Evolutionary conservation across 495 filamentous ascomycete genomes (phyloP), one percentile per base, ranked within the genome.

Genomic region (Tuber brumale): DNA sequence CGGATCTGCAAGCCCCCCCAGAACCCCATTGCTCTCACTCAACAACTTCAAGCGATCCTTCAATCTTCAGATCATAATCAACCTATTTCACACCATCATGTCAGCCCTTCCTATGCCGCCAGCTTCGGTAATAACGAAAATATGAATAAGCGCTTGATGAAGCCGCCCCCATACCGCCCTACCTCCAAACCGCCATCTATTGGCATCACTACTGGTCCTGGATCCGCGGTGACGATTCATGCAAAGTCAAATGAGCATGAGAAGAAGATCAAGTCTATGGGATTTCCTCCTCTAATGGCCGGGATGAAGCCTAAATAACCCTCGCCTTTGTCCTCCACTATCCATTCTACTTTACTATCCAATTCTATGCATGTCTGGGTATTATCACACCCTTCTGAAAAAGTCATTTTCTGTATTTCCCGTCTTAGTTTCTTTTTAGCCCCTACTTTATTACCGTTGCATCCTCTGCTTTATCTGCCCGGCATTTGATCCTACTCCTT

Each of bases 241-340:
- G 44, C 76, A 31, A 83, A 83, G 37, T 76, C 73, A 3, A 77
- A 78, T 21, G 77, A 82, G 43, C 81, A 83, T 23, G 81, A 83
- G 71, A 82, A 80, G 71, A 82, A 81, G 46, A 76, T 83, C 51
- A 83, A 82, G 51, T 78, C 81, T 7, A 83, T 83, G 81, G 81
- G 81, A 51, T 83, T 83, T 44, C 81, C 81, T 21, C 81, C 81
- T 9, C 43, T 81, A 42, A 76, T 83, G 78, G 81, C 81, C 18
- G 81, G 81, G 37, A 72, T 83, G 66, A 82, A 80, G 41, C 69
- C 76, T 19, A 82, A 82, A 69, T 70, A 66, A 18, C n/a, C 23
- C 10, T n/a, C 10, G 10, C n/a, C 23, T 14, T 14, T 23, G 46
- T 21, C 46, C 21, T 39, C 23, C 21, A 23, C 2, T 3, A 23